Evolutionary conservation across 768 basidiomycete genomes (phyloP).

Genomic region (Rubroboletus satanas): DNA sequence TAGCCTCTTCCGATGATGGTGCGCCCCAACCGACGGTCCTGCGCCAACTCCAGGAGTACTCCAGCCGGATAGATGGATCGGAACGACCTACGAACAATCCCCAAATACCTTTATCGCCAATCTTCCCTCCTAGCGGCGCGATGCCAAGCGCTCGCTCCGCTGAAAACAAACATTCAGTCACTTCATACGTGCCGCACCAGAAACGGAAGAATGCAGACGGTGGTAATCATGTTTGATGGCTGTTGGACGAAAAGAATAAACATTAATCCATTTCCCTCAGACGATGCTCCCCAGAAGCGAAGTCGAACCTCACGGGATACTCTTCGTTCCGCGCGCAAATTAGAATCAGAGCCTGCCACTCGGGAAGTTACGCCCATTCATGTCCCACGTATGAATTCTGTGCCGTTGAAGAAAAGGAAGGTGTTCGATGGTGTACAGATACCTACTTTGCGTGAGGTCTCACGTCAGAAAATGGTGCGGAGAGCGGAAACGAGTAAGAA

Average conservation of each 20-base stretch:
- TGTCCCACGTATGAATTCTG: constrained; percentile 21
- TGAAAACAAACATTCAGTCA: not conserved
- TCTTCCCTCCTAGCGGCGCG: not conserved
- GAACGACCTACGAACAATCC: constrained; percentile 1
- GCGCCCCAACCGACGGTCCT: constrained; percentile 5
- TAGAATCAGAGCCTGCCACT: constrained; percentile 30
- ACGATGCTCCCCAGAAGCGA: constrained; percentile 21
- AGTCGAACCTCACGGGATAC: constrained; percentile 10
- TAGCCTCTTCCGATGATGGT: constrained; percentile 1
- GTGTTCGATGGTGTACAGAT: constrained; percentile 32
- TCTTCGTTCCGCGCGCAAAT: constrained; percentile 13
- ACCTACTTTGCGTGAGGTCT: constrained; percentile 20
- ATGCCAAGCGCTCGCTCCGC: not conserved
- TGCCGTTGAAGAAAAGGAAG: constrained; percentile 19
- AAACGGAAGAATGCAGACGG: constrained; percentile 12
- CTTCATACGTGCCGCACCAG: not conserved
- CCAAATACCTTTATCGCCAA: not conserved
- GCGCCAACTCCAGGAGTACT: constrained; percentile 18
- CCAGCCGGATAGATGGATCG: constrained; percentile 1
- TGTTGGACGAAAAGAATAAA: not conserved
- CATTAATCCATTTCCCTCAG: constrained; percentile 15
- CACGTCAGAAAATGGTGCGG: constrained; percentile 7
- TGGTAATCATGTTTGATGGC: constrained; percentile 7
- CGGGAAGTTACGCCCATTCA: constrained; percentile 19
- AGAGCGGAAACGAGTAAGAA: not conserved